A percentile compares a stretch with the other conserved stretches of the same genome.
Evolutionary conservation across 2,329 filamentous ascomycete species (phyloP).

Genomic region (Teratosphaeria pseudoeucalypti): DNA sequence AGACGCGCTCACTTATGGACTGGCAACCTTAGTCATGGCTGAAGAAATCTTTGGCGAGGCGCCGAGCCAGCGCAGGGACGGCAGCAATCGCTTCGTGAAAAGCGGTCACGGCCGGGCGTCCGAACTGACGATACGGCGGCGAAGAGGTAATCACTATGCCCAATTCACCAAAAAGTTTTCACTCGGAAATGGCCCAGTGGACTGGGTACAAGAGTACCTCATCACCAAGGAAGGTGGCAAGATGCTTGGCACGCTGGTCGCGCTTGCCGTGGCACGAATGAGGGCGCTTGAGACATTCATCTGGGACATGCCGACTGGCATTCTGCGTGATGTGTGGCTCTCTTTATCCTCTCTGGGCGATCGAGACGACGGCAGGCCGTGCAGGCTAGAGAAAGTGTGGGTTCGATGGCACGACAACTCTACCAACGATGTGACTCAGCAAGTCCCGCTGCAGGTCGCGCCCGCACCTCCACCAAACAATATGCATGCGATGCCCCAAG

Average conservation of each 20-base stretch:
- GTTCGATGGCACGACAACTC: slow-evolving; percentile 75
- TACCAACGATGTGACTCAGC: slow-evolving; percentile 33
- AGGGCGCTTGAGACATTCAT: slow-evolving; percentile 69
- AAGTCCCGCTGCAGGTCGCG: slow-evolving; percentile 28
- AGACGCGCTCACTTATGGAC: slow-evolving; percentile 71
- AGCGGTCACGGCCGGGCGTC: slow-evolving; percentile 15
- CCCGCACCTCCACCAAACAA: slow-evolving; percentile 11
- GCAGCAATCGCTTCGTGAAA: slow-evolving; percentile 15
- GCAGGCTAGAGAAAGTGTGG: slow-evolving; percentile 64
- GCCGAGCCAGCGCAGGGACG: slow-evolving; percentile 30
- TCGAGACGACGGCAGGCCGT: slow-evolving; percentile 47
- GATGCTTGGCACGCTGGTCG: slow-evolving; percentile 77
- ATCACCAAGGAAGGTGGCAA: slow-evolving; percentile 77
- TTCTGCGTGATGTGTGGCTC: slow-evolving; percentile 71
- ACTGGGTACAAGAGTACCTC: slow-evolving; percentile 73
- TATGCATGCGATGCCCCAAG: slow-evolving; percentile 13
- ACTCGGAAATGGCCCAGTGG: slow-evolving; percentile 66
- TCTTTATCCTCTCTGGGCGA: slow-evolving; percentile 62
- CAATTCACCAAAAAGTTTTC: slow-evolving; percentile 74
- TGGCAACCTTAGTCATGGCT: slow-evolving; percentile 69
- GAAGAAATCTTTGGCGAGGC: slow-evolving; percentile 49
- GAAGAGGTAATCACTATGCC: slow-evolving; percentile 64
- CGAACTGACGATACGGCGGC: slow-evolving; percentile 27
- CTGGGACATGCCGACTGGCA: slow-evolving; percentile 84
- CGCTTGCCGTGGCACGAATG: slow-evolving; percentile 72